These are phyloP conservation scores for Backusella parvicylindrica DNA, from an alignment of 192 early-diverging fungal genomes.

Conservation along the genomic window DNA sequence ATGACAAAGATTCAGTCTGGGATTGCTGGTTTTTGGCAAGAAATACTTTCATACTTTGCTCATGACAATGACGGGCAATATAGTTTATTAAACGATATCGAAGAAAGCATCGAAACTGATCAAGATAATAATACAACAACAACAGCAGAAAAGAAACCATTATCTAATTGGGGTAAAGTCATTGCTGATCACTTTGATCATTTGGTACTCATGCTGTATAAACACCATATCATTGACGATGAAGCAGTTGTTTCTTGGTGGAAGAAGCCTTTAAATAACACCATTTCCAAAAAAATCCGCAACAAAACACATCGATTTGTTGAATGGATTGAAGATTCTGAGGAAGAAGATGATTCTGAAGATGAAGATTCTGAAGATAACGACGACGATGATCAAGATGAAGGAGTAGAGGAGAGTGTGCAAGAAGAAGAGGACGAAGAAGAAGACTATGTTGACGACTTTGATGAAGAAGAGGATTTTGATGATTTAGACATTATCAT, in stretches of 20 bases:
- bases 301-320: conserved; percentile 31
- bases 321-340: conserved; percentile 32
- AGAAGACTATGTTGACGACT: neutral
- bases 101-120: neutral
- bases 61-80: conserved; percentile 31
- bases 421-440: neutral
- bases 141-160: neutral
- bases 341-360: conserved; percentile 25
- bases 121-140: neutral
- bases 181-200: conserved; percentile 37
- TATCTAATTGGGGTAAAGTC: neutral
- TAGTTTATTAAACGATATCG: conserved; percentile 29
- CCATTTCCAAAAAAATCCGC: conserved; percentile 20
- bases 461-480: conserved; percentile 6
- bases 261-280: conserved; percentile 19
- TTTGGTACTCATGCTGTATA: conserved; percentile 41
- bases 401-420: no score
- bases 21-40: conserved; percentile 38
- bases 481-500: conserved; percentile 4
- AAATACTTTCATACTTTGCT: conserved; percentile 36
- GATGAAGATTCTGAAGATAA: neutral
- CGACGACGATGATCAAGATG: neutral
- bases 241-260: conserved; percentile 47
- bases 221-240: conserved; percentile 41
- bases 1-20: conserved; percentile 28